Evolutionary conservation across 139 green algal species (phyloP).

Genomic region (Chlamydomonas sp.): DNA sequence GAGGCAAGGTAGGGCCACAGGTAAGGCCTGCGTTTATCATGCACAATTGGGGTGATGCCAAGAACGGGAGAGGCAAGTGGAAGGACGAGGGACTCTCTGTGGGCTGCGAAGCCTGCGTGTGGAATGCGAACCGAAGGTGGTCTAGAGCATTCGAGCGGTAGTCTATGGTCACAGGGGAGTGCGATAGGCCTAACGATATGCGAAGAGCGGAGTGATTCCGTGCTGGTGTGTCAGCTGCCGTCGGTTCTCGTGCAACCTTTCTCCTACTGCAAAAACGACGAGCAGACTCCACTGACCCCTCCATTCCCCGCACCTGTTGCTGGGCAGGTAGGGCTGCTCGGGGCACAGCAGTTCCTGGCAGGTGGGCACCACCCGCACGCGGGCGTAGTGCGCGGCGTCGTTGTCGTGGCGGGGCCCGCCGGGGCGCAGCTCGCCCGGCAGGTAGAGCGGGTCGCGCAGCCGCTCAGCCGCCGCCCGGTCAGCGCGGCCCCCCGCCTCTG

Average conservation of each 20-base stretch:
- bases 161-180: not conserved
- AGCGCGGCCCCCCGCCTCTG: not conserved
- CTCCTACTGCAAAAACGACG: not conserved
- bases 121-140: not conserved
- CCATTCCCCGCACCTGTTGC: slow-evolving; percentile 50
- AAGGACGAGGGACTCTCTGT: too few species aligned
- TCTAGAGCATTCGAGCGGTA: not conserved
- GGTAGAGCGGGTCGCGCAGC: slow-evolving; percentile 8
- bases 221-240: not conserved
- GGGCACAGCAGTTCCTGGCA: slow-evolving; percentile 57
- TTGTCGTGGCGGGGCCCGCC: slow-evolving; percentile 66
- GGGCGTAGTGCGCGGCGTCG: slow-evolving; percentile 41
- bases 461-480: slow-evolving; percentile 11
- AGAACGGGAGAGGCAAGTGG: too few species aligned
- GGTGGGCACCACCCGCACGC: slow-evolving; percentile 61
- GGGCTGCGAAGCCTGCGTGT: not conserved
- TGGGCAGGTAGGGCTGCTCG: slow-evolving; percentile 56
- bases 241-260: not conserved
- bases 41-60: not conserved
- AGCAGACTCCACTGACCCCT: not conserved
- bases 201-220: not conserved
- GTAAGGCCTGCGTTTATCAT: not conserved
- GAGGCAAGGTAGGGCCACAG: not conserved
- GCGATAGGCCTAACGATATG: slow-evolving; percentile 1
- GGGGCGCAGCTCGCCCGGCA: slow-evolving; percentile 17